A percentile compares a stretch with the other conserved stretches of the same genome.
Evolutionary conservation across 1,139 yeast species (phyloP).

Genomic region (Ogataea hybrid): DNA sequence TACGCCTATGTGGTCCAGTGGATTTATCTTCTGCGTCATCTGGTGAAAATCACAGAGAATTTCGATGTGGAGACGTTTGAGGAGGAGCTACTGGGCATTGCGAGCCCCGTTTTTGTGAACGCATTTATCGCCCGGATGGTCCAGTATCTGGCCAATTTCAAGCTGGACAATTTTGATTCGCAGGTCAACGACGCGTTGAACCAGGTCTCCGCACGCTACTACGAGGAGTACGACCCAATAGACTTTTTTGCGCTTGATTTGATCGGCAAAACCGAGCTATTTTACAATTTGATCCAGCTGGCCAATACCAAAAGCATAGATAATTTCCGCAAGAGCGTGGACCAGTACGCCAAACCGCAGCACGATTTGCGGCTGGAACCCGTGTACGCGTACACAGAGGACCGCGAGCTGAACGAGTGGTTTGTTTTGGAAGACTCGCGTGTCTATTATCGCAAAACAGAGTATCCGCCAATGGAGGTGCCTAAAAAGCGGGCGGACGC

Average conservation of each 20-base stretch:
- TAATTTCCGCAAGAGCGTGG: constrained; percentile 44
- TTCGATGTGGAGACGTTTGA: constrained; percentile 57
- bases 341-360: constrained; percentile 38
- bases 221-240: constrained; percentile 27
- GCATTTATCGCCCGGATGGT: constrained; percentile 43
- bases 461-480: constrained; percentile 36
- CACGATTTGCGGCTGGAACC: constrained; percentile 31
- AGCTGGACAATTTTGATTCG: constrained; percentile 24
- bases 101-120: constrained; percentile 41
- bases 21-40: constrained; percentile 47
- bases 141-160: constrained; percentile 30
- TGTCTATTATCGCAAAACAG: constrained; percentile 40
- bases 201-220: constrained; percentile 29
- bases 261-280: constrained; percentile 42
- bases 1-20: constrained; percentile 52
- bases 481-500: constrained; percentile 47
- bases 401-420: constrained; percentile 35
- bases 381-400: constrained; percentile 14
- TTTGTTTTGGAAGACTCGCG: constrained; percentile 45
- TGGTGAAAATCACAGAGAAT: constrained; percentile 43
- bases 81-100: constrained; percentile 47
- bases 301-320: constrained; percentile 35
- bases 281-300: constrained; percentile 40
- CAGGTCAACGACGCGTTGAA: constrained; percentile 29
- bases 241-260: constrained; percentile 38